A percentile compares a stretch with the other conserved stretches of the same genome.
Conservation (phyloP, 192 early-diverging fungal genomes). For the Coemansia erecta region DNA sequence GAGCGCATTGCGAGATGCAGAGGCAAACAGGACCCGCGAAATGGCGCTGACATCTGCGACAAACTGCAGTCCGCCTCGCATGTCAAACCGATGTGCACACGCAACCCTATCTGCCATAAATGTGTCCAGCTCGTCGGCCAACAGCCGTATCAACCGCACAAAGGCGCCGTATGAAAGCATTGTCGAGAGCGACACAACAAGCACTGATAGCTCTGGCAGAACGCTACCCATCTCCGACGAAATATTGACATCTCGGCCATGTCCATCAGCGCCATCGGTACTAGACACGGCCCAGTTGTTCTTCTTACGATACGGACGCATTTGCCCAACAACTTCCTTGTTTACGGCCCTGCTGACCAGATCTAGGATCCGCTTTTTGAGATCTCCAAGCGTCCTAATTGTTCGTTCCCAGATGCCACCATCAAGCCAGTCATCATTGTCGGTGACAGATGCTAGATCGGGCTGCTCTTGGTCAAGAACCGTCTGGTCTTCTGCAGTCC, state of each 20-base stretch:
- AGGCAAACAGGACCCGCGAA: constrained; percentile 14
- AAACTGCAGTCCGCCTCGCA: constrained; percentile 30
- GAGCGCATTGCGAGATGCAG: not conserved
- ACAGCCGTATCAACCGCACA: constrained; percentile 18
- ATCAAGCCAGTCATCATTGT: constrained; percentile 32
- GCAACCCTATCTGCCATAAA: constrained; percentile 43
- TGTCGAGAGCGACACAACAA: constrained; percentile 10
- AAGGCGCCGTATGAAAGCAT: constrained; percentile 29
- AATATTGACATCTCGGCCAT: not conserved
- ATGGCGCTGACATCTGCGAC: constrained; percentile 27
- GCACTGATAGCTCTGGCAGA: constrained; percentile 25
- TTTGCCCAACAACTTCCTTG: constrained; percentile 30
- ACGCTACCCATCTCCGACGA: constrained; percentile 25
- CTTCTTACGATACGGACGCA: constrained; percentile 49
- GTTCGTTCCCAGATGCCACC: constrained; percentile 47
- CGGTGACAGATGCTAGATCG: not conserved
- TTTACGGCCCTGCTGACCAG: constrained; percentile 37
- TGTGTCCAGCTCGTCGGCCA: constrained; percentile 34
- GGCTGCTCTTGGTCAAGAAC: constrained; percentile 16
- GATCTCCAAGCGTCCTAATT: constrained; percentile 24
- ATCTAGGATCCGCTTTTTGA: constrained; percentile 32
- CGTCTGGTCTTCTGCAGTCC: constrained; percentile 20
- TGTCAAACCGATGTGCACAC: constrained; percentile 31
- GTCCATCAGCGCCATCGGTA: not conserved
- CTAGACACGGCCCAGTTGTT: constrained; percentile 14